Conservation (phyloP, 495 filamentous ascomycete species). For the Bombardia bombarda region DNA sequence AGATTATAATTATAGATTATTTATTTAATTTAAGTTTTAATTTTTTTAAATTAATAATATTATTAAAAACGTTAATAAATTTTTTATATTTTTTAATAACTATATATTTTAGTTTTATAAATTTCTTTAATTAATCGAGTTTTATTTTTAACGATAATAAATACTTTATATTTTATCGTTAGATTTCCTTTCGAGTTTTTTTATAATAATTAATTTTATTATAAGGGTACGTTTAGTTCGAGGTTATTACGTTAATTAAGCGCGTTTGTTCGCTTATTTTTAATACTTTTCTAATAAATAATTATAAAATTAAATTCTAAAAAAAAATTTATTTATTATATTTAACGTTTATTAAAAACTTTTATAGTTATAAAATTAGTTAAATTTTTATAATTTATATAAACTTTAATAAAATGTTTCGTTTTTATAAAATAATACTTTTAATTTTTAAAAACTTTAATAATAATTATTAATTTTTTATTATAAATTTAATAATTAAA, state of each 20-base stretch:
- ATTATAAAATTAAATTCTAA: background rate
- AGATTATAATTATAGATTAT: background rate
- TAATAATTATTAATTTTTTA: background rate
- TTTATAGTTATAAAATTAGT: too few relatives aligned
- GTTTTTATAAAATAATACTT: background rate
- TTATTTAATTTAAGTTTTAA: constrained; percentile 1
- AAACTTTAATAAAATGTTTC: too few relatives aligned
- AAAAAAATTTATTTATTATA: background rate
- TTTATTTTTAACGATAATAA: background rate
- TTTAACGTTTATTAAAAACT: background rate
- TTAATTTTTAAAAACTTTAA: too few relatives aligned
- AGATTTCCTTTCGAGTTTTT: background rate
- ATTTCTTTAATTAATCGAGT: background rate
- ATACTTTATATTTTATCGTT: background rate
- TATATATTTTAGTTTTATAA: background rate
- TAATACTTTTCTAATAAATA: background rate
- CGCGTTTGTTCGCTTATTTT: background rate
- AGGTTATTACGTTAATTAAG: background rate
- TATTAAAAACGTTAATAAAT: background rate
- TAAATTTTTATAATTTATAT: too few relatives aligned
- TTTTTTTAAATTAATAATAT: background rate
- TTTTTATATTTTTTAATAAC: background rate
- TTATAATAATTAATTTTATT: background rate
- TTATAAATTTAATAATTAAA: background rate
- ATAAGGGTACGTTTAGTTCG: background rate